A percentile compares a stretch with the other conserved stretches of the same genome.
Conservation (phyloP, 805 yeast genomes). For the Candida chilensis region DNA sequence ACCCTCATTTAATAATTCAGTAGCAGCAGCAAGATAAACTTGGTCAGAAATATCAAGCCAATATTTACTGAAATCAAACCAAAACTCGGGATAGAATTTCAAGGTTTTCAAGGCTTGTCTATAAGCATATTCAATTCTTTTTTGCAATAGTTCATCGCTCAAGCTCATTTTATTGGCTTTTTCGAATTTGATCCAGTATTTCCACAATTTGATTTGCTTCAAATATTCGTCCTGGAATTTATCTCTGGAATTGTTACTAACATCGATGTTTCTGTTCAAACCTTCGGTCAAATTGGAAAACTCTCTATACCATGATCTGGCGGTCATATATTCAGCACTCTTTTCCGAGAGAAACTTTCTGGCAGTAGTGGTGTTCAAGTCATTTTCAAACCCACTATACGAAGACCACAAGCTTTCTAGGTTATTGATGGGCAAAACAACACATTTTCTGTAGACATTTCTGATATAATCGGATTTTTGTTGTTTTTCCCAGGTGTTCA, state of each 20-base stretch:
- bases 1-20: slow-evolving; percentile 45
- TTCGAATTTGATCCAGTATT: slow-evolving; percentile 76
- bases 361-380: slow-evolving; percentile 64
- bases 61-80: slow-evolving; percentile 55
- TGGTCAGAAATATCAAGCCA: slow-evolving; percentile 11
- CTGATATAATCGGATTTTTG: slow-evolving; percentile 73
- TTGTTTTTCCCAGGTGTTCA: slow-evolving; percentile 76
- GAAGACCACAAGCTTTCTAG: slow-evolving; percentile 75
- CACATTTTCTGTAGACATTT: slow-evolving; percentile 58
- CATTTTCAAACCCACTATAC: slow-evolving; percentile 80
- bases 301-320: slow-evolving; percentile 70
- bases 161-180: slow-evolving; percentile 57
- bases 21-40: slow-evolving; percentile 7
- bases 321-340: slow-evolving; percentile 79
- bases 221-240: slow-evolving; percentile 11
- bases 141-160: slow-evolving; percentile 35
- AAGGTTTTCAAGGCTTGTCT: slow-evolving; percentile 56
- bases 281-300: slow-evolving; percentile 50
- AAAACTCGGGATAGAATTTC: slow-evolving; percentile 61
- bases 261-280: slow-evolving; percentile 27
- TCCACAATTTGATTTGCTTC: slow-evolving; percentile 51
- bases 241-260: slow-evolving; percentile 10
- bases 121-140: slow-evolving; percentile 64
- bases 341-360: slow-evolving; percentile 77
- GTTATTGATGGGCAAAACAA: slow-evolving; percentile 67